phyloP scores from a whole-genome alignment of 192 early-diverging fungal species.

The Martensiomyces pterosporus region DNA sequence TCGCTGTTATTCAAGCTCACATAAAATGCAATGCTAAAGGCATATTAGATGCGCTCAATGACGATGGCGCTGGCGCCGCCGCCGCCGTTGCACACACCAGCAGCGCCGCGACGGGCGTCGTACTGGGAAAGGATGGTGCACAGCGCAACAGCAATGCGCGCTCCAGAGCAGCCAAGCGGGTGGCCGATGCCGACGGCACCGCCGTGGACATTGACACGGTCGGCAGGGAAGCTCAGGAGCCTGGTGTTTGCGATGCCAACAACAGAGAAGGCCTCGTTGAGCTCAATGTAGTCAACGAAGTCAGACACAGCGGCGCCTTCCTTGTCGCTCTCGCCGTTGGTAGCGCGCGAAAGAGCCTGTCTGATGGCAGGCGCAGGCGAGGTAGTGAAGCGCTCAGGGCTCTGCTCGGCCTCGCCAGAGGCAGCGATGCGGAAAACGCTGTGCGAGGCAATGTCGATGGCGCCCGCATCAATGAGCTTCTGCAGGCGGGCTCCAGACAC shows the following conservation, averaged over 20 bases:
- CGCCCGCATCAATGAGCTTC: slow-evolving; percentile 30
- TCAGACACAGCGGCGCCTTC: slow-evolving; percentile 49
- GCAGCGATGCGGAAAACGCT: slow-evolving; percentile 54
- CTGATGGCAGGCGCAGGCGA: slow-evolving; percentile 73
- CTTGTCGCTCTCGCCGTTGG: slow-evolving; percentile 29
- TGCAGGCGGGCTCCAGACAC: slow-evolving; percentile 60
- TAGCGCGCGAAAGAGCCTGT: slow-evolving; percentile 67
- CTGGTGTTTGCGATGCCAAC: slow-evolving; percentile 83
- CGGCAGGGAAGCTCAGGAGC: slow-evolving; percentile 63
- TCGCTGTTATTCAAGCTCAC: too few relatives aligned
- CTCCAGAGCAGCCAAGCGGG: slow-evolving; percentile 94
- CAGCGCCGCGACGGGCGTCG: slow-evolving; percentile 76
- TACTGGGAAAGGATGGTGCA: slow-evolving; percentile 69
- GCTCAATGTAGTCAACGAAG: slow-evolving; percentile 72
- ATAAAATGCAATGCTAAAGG: too few relatives aligned
- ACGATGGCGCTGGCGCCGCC: slow-evolving; percentile 90
- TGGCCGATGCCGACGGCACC: slow-evolving; percentile 97
- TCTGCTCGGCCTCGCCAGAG: slow-evolving; percentile 72
- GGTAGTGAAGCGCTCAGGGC: slow-evolving; percentile 70
- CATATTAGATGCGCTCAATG: slow-evolving; percentile 55
- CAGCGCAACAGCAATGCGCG: slow-evolving; percentile 81
- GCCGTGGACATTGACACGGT: slow-evolving; percentile 91
- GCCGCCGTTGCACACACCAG: slow-evolving; percentile 95
- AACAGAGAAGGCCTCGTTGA: slow-evolving; percentile 83
- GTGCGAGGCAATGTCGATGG: slow-evolving; percentile 23